Base-by-base conservation (phyloP, 805 yeast species). In the Monosporozyma yasuniensis region DNA sequence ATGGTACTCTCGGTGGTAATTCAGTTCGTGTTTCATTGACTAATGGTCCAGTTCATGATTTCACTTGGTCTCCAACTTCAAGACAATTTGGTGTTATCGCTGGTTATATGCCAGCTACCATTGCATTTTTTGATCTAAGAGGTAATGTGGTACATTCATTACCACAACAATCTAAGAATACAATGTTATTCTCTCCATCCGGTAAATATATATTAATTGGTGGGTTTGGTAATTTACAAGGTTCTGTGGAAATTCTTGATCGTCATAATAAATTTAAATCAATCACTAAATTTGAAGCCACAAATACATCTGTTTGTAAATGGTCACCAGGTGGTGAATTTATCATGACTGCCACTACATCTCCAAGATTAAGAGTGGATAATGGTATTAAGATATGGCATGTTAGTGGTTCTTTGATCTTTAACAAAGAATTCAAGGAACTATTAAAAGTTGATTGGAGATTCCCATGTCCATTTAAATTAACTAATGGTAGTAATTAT, bases 321-420 rank as follows among this genome's bases (percentile, higher is more conserved):
- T 93, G 99, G 99, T 83, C 95, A 2, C 99, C 99, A 9, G 95
- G 93, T 69, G 98, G 99, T 37, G 81, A 93, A 61, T 89, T 77
- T 63, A 81, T 93, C 51, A 72, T 93, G 67, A 91, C 98, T 14
- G 98, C 99, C 18, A 95, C 98, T 4, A 93, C 98, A 0, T 81
- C 96, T 19, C 99, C 99, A 55, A 79, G 99, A 60, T 78, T 93
- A 59, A 81, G 99, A 63, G 99, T 93, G 41, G 99, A 95, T 70
- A 93, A 93, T 66, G 91, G 97, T 52, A 82, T 84, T 59, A 87
- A 87, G 68, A 75, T 93, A 60, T 93, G 98, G 96, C 95, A 93
- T 67, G 88, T 82, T 49, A 74, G 81, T 52, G 99, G 99, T 46
- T 78, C 82, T 57, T 76, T 93, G 55, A 75, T 87, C 49, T 95